Conservation (phyloP, 2,329 filamentous ascomycete species). For the Talaromyces pinophilus region DNA sequence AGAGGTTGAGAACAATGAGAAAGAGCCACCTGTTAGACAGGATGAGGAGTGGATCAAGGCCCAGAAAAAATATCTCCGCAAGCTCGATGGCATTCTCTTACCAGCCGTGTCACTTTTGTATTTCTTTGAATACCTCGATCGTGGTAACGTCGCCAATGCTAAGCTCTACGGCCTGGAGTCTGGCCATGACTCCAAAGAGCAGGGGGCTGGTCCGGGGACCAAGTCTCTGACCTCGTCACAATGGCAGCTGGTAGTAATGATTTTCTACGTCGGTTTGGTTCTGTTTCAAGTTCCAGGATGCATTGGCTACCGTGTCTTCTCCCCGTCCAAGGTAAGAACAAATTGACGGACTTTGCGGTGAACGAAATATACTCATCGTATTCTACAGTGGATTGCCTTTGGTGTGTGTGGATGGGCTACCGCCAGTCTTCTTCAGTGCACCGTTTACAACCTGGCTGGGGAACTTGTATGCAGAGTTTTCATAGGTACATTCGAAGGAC, state of each 20-base stretch:
- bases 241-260: constrained; percentile 19
- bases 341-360: too few species aligned
- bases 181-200: constrained; percentile 7
- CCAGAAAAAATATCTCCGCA: constrained; percentile 12
- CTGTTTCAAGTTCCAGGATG: constrained; percentile 18
- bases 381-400: constrained; percentile 19
- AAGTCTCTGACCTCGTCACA: constrained; percentile 4
- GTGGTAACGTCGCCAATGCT: constrained; percentile 17
- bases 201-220: constrained; percentile 13
- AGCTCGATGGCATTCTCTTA: constrained; percentile 17
- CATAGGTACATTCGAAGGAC: constrained; percentile 14
- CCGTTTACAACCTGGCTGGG: constrained; percentile 17
- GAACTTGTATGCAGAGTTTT: constrained; percentile 17
- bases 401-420: constrained; percentile 16
- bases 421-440: constrained; percentile 12
- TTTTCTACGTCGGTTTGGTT: constrained; percentile 20
- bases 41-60: constrained; percentile 9
- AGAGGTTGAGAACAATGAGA: not conserved
- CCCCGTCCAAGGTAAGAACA: constrained; percentile 17
- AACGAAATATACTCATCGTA: not conserved
- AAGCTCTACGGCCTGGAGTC: constrained; percentile 14
- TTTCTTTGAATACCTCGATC: constrained; percentile 20
- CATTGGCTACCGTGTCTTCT: constrained; percentile 18
- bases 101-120: constrained; percentile 14
- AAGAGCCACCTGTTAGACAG: not conserved